Evolutionary conservation across 495 filamentous ascomycete genomes (phyloP).

Genomic region (Annulohypoxylon stygium): DNA sequence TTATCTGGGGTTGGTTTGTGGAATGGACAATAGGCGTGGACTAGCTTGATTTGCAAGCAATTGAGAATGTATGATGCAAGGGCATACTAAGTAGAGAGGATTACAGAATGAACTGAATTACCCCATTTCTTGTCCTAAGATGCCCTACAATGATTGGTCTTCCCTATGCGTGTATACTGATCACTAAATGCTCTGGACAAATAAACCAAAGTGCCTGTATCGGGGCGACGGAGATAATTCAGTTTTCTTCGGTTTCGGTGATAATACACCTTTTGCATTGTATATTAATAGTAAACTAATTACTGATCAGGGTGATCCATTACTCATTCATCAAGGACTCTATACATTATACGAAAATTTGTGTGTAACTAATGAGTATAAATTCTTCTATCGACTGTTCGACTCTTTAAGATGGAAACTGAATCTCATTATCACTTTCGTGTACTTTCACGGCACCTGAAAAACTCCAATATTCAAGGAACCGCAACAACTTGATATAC

Average conservation of each 20-base stretch:
- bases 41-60: neutral
- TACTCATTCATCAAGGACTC: neutral
- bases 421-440: neutral
- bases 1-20: neutral
- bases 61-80: neutral
- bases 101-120: neutral
- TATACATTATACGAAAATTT: neutral
- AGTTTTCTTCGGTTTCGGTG: neutral
- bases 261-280: neutral
- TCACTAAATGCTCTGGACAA: neutral
- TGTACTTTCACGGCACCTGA: no score
- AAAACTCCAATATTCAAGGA: neutral
- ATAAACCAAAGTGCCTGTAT: neutral
- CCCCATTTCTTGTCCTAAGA: neutral
- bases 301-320: neutral
- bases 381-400: neutral
- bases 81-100: neutral
- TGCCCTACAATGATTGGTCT: neutral
- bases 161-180: neutral
- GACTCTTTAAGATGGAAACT: neutral
- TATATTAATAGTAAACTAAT: neutral
- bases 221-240: constrained; percentile 10
- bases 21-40: no score
- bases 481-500: no score
- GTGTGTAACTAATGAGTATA: neutral